These are phyloP conservation scores for cucumber (Cucumis sativus) DNA, from an alignment of 306 rosid species.

Conservation along the genomic window Cucumber_9930_V3 NC_026660.2:1048501-1049000, in stretches of 20 bases:
- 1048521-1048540: background rate
- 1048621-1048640: background rate
- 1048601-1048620: background rate
- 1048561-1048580: background rate
- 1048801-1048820: conserved; percentile 56
- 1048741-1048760: conserved; percentile 81
- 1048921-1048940: background rate
- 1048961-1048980: background rate
- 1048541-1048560: background rate
- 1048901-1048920: background rate
- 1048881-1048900: conserved; percentile 55
- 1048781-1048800: conserved; percentile 68
- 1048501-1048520: background rate
- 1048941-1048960: conserved; percentile 1
- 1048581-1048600: background rate
- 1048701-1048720: background rate
- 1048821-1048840: conserved; percentile 71
- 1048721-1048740: conserved; percentile 29
- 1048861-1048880: conserved; percentile 95
- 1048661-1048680: conserved; percentile 2
- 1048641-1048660: background rate
- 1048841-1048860: conserved; percentile 59
- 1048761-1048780: conserved; percentile 83
- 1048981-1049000: background rate
- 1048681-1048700: background rate